Conservation (phyloP, 768 basidiomycete species). For the Glaciozyma martinii region DNA sequence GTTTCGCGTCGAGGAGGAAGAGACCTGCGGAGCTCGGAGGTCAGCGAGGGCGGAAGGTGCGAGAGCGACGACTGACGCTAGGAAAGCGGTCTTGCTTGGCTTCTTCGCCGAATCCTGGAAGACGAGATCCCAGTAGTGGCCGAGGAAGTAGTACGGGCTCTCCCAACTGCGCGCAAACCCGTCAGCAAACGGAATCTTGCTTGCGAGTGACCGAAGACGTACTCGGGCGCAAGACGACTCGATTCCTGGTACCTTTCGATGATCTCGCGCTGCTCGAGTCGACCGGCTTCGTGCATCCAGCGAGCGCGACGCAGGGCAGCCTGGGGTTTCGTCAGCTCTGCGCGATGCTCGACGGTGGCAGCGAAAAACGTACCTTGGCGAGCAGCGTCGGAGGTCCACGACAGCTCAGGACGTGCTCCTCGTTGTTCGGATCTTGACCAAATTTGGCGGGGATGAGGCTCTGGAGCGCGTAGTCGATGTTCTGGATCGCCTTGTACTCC, state of each 20-base stretch:
- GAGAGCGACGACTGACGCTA: not conserved
- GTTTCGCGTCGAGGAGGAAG: not conserved
- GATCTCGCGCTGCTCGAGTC: slow-evolving; percentile 61
- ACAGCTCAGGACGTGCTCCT: slow-evolving; percentile 30
- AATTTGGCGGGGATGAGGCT: slow-evolving; percentile 5
- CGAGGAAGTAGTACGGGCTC: slow-evolving; percentile 73
- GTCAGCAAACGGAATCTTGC: slow-evolving; percentile 6
- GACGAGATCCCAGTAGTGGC: slow-evolving; percentile 66
- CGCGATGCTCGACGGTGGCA: not conserved
- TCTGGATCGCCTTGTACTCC: slow-evolving; percentile 72
- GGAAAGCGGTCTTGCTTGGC: not conserved
- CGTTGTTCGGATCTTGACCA: slow-evolving; percentile 6
- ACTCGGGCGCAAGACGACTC: slow-evolving; percentile 39
- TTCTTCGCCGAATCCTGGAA: not conserved
- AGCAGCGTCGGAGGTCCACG: slow-evolving; percentile 41
- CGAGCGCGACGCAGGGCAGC: slow-evolving; percentile 60
- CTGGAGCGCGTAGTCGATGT: slow-evolving; percentile 60
- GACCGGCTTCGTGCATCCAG: slow-evolving; percentile 85
- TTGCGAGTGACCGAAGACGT: slow-evolving; percentile 16
- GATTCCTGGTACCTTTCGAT: slow-evolving; percentile 46
- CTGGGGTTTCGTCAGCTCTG: slow-evolving; percentile 35
- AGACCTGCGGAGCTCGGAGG: not conserved
- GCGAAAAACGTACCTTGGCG: slow-evolving; percentile 54
- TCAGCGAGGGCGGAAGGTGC: not conserved
- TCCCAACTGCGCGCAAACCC: slow-evolving; percentile 53